phyloP scores from a whole-genome alignment of 495 filamentous ascomycete genomes.

The Viridothelium virens region DNA sequence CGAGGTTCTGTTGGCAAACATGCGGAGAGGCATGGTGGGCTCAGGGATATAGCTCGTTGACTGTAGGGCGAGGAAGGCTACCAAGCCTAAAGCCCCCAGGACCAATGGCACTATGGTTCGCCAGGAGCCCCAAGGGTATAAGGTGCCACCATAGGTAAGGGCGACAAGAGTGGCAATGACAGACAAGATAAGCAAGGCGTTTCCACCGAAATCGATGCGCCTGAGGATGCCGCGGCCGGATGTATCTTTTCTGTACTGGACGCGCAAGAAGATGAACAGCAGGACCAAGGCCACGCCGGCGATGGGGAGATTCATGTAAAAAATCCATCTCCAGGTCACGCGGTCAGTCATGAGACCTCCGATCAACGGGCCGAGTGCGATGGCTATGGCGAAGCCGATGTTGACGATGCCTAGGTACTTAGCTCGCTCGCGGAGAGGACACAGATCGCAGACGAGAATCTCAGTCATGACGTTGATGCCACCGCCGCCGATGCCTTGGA shows the following conservation, averaged over 20 bases:
- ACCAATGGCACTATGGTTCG: constrained; percentile 17
- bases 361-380: constrained; percentile 35
- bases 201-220: constrained; percentile 21
- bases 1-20: constrained; percentile 1
- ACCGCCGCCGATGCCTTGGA: constrained; percentile 22
- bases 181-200: constrained; percentile 15
- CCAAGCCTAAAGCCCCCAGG: constrained; percentile 7
- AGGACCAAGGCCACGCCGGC: constrained; percentile 2
- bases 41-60: not conserved
- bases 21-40: not conserved
- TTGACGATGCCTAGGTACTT: constrained; percentile 34
- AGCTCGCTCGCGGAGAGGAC: constrained; percentile 36
- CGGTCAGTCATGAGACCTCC: constrained; percentile 29
- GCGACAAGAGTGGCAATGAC: not conserved
- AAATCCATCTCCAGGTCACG: constrained; percentile 26
- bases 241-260: constrained; percentile 17
- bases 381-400: constrained; percentile 26
- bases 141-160: constrained; percentile 16
- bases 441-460: constrained; percentile 37
- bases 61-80: not conserved
- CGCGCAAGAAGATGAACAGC: constrained; percentile 15
- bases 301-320: constrained; percentile 24
- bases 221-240: constrained; percentile 11
- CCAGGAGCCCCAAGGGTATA: constrained; percentile 18
- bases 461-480: constrained; percentile 29